Evolutionary conservation across 1,284 basidiomycete species (phyloP).

Genomic region (Rhodotorula sp.): DNA sequence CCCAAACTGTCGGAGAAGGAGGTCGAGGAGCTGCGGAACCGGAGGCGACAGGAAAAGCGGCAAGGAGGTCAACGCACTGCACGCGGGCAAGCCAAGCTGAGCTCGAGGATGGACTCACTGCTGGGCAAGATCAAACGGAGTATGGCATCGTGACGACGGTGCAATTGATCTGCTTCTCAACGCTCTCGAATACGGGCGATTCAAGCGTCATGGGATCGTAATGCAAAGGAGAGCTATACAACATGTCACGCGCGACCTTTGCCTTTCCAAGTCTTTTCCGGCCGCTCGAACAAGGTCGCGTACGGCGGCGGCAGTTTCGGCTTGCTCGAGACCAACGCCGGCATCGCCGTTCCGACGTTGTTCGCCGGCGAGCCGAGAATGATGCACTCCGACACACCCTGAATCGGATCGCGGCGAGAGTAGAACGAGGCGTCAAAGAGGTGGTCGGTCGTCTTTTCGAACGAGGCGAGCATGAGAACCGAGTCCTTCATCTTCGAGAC

Average conservation of each 20-base stretch:
- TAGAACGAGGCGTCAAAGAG: slow-evolving; percentile 96
- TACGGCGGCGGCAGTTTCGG: slow-evolving; percentile 39
- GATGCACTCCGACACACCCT: slow-evolving; percentile 97
- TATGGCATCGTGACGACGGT: slow-evolving; percentile 15
- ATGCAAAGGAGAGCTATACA: neutral
- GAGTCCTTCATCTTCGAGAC: slow-evolving; percentile 99
- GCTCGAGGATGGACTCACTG: slow-evolving; percentile 31
- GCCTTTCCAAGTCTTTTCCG: neutral
- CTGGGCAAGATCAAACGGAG: slow-evolving; percentile 32
- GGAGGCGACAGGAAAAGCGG: slow-evolving; percentile 26
- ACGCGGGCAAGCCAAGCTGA: slow-evolving; percentile 38
- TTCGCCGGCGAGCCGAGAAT: slow-evolving; percentile 66
- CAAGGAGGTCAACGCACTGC: slow-evolving; percentile 19
- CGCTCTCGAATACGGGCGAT: too few relatives aligned
- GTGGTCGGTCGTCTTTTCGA: slow-evolving; percentile 99
- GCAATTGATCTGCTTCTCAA: neutral
- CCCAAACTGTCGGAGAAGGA: slow-evolving; percentile 26
- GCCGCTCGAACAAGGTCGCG: slow-evolving; percentile 42
- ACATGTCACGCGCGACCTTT: neutral
- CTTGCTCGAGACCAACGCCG: slow-evolving; percentile 39
- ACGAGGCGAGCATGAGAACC: slow-evolving; percentile 97
- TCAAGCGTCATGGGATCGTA: neutral
- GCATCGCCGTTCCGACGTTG: slow-evolving; percentile 42
- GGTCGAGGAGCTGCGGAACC: slow-evolving; percentile 29
- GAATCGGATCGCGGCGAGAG: slow-evolving; percentile 91